Evolutionary conservation across 2,329 filamentous ascomycete species (phyloP).

Genomic region (Aureobasidium melanogenum): DNA sequence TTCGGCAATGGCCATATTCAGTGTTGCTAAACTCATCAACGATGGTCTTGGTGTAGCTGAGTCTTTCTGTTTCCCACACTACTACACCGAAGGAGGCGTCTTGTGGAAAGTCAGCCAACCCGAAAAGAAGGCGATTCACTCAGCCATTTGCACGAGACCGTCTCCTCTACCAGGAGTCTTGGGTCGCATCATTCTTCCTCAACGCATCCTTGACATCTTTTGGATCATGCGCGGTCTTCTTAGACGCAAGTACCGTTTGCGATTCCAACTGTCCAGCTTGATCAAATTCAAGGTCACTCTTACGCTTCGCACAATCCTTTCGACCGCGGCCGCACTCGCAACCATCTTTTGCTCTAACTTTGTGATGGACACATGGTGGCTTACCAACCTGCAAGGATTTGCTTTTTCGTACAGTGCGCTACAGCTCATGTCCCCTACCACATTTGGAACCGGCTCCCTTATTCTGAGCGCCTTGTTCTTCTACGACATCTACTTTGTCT

Average conservation of each 20-base stretch:
- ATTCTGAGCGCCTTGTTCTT: constrained; percentile 76
- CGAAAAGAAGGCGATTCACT: constrained; percentile 1
- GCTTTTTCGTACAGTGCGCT: constrained; percentile 78
- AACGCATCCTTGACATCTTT: constrained; percentile 23
- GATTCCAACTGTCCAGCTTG: constrained; percentile 36
- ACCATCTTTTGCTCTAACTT: constrained; percentile 57
- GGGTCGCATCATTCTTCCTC: constrained; percentile 38
- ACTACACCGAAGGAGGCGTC: constrained; percentile 48
- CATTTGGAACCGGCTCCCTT: constrained; percentile 70
- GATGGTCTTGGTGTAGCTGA: constrained; percentile 58
- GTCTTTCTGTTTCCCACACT: constrained; percentile 63
- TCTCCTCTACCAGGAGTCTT: constrained; percentile 47
- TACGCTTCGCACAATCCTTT: constrained; percentile 45
- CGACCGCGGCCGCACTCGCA: constrained; percentile 45
- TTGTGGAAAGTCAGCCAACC: constrained; percentile 35
- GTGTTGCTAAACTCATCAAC: constrained; percentile 63
- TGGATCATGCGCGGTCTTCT: constrained; percentile 43
- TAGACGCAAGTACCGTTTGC: constrained; percentile 43
- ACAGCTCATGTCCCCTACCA: constrained; percentile 79
- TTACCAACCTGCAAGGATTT: constrained; percentile 82
- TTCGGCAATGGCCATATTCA: constrained; percentile 67
- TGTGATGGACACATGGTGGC: constrained; percentile 53
- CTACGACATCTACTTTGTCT: constrained; percentile 91
- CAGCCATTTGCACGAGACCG: constrained; percentile 16
- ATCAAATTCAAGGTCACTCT: constrained; percentile 43